Evolutionary conservation across 768 basidiomycete genomes (phyloP).

Genomic region (Lentinula sp.): DNA sequence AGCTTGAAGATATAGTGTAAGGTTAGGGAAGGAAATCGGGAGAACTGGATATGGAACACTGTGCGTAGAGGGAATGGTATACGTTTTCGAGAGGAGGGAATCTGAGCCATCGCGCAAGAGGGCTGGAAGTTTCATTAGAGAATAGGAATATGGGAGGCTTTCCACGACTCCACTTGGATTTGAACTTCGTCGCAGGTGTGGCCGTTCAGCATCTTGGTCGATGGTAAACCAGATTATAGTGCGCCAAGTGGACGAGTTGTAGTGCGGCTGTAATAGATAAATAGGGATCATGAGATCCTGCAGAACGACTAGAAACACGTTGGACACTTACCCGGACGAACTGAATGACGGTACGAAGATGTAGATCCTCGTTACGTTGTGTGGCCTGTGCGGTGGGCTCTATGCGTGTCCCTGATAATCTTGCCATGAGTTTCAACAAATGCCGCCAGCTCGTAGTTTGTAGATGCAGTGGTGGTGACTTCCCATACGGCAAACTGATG

Average conservation of each 20-base stretch:
- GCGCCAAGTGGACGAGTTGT: conserved; percentile 57
- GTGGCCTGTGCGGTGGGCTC: conserved; percentile 68
- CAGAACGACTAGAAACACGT: neutral
- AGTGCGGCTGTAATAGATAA: conserved; percentile 42
- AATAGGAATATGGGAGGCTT: conserved; percentile 68
- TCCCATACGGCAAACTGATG: conserved; percentile 68
- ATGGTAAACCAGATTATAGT: conserved; percentile 74
- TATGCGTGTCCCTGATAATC: conserved; percentile 61
- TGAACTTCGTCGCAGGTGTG: conserved; percentile 39
- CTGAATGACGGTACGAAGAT: conserved; percentile 70
- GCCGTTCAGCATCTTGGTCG: conserved; percentile 50
- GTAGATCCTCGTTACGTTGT: conserved; percentile 44
- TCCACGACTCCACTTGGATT: conserved; percentile 48
- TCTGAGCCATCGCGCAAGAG: conserved; percentile 63
- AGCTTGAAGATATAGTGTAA: conserved; percentile 70
- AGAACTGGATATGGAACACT: conserved; percentile 61
- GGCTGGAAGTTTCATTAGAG: conserved; percentile 49
- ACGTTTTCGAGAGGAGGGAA: conserved; percentile 58
- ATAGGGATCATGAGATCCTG: too few relatives aligned
- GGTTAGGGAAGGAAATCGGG: conserved; percentile 69
- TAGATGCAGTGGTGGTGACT: conserved; percentile 62
- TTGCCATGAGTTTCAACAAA: conserved; percentile 69
- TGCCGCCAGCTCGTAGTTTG: conserved; percentile 73
- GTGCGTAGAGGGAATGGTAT: conserved; percentile 59
- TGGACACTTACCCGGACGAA: conserved; percentile 59